A percentile compares a stretch with the other conserved stretches of the same genome.
Evolutionary conservation across 2,329 filamentous ascomycete genomes (phyloP).

Genomic region (Albifimbria verrucaria): DNA sequence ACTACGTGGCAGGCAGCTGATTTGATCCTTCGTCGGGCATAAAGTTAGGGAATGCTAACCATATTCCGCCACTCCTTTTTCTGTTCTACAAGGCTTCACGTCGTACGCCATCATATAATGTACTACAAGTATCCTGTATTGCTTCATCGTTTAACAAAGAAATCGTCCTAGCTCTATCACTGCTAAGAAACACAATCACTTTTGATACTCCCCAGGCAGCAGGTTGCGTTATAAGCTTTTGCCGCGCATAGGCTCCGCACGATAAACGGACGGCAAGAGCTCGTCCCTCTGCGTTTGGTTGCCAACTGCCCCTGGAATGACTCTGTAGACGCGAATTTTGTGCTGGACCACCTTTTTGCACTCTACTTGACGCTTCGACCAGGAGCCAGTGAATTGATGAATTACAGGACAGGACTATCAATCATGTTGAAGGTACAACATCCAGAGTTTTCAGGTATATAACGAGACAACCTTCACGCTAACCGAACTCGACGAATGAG

Average conservation of each 20-base stretch:
- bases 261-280: slow-evolving; percentile 39
- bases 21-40: background rate
- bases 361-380: slow-evolving; percentile 50
- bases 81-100: background rate
- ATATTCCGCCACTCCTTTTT: background rate
- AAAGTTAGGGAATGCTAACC: background rate
- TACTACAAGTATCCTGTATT: slow-evolving; percentile 38
- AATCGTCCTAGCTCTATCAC: slow-evolving; percentile 45
- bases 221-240: slow-evolving; percentile 41
- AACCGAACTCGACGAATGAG: too few species aligned
- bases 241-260: slow-evolving; percentile 32
- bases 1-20: background rate
- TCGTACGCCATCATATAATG: slow-evolving; percentile 29
- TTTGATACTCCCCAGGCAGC: slow-evolving; percentile 42
- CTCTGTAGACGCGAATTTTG: slow-evolving; percentile 45
- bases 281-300: slow-evolving; percentile 41
- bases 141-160: too few species aligned
- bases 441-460: too few species aligned
- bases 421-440: too few species aligned
- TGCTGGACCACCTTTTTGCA: slow-evolving; percentile 48
- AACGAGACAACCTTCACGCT: too few species aligned
- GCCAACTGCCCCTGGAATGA: slow-evolving; percentile 46
- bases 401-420: too few species aligned
- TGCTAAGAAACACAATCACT: slow-evolving; percentile 41
- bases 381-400: too few species aligned